phyloP scores from a whole-genome alignment of 345 rosid species.

The Rhodomyrtus tomentosa region DNA sequence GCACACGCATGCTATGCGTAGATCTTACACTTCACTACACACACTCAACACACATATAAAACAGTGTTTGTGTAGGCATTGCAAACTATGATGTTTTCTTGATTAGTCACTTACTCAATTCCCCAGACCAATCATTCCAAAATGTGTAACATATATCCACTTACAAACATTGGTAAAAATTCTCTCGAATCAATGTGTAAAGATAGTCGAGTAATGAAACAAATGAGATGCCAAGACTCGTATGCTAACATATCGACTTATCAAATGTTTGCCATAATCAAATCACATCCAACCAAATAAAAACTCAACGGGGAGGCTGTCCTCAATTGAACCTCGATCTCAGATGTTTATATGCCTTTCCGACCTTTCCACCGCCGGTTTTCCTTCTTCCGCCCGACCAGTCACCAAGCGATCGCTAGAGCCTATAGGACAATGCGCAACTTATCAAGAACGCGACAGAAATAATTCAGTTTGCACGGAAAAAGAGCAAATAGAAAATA shows the following conservation, averaged over 20 bases:
- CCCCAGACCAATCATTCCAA: background rate
- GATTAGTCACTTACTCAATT: background rate
- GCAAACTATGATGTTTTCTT: background rate
- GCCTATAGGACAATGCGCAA: too few species aligned
- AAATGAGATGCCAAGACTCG: background rate
- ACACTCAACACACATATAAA: background rate
- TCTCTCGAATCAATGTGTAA: background rate
- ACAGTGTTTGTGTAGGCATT: background rate
- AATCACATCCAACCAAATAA: background rate
- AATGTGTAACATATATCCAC: background rate
- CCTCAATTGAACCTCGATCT: too few species aligned
- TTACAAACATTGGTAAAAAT: background rate
- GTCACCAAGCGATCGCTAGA: too few species aligned
- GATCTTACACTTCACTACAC: background rate
- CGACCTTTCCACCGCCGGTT: too few species aligned
- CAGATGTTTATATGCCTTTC: too few species aligned
- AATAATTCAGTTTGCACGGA: background rate
- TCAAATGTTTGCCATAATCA: background rate
- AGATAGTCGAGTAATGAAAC: background rate
- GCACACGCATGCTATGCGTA: background rate
- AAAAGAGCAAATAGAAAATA: background rate
- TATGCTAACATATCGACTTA: background rate
- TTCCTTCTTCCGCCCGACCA: too few species aligned
- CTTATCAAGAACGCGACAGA: background rate
- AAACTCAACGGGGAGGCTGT: background rate